A percentile compares a stretch with the other conserved stretches of the same genome.
Evolutionary conservation across 2,329 filamentous ascomycete species (phyloP).

Genomic region (Torrubiella hemipterigena): DNA sequence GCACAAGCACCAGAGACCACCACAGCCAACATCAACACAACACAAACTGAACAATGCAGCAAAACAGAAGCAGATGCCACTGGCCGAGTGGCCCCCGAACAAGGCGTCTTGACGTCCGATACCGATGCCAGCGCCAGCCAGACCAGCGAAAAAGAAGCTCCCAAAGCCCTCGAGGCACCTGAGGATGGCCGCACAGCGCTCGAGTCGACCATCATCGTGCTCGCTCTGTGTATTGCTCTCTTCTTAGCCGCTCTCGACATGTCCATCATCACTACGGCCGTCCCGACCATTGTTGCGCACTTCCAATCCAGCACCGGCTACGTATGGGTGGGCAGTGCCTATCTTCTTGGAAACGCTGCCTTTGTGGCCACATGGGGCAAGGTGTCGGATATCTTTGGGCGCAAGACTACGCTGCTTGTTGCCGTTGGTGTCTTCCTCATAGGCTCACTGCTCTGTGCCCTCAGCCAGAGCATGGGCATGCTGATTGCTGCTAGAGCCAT

Average conservation of each 20-base stretch:
- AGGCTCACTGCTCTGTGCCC: constrained; percentile 41
- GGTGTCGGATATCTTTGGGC: constrained; percentile 45
- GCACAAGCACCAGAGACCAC: no score
- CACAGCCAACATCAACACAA: no score
- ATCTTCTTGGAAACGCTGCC: constrained; percentile 57
- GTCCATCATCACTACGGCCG: constrained; percentile 55
- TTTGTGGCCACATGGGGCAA: constrained; percentile 60
- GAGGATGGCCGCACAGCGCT: constrained; percentile 23
- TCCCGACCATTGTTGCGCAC: constrained; percentile 52
- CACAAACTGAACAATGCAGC: no score
- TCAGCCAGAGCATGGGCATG: constrained; percentile 36
- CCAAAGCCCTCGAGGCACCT: constrained; percentile 7
- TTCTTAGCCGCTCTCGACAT: constrained; percentile 44
- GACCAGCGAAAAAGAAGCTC: neutral
- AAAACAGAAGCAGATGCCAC: no score
- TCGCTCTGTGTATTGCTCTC: constrained; percentile 28
- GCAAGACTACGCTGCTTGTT: constrained; percentile 39
- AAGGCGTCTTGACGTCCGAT: no score
- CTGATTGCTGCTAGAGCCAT: constrained; percentile 43
- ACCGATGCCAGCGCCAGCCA: neutral
- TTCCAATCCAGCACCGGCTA: constrained; percentile 59
- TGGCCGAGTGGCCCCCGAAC: no score
- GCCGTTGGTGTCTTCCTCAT: constrained; percentile 41
- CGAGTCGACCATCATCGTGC: constrained; percentile 26
- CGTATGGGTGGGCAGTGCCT: constrained; percentile 67